Evolutionary conservation across 768 basidiomycete species (phyloP).

Genomic region (Tubosaeta sp.): DNA sequence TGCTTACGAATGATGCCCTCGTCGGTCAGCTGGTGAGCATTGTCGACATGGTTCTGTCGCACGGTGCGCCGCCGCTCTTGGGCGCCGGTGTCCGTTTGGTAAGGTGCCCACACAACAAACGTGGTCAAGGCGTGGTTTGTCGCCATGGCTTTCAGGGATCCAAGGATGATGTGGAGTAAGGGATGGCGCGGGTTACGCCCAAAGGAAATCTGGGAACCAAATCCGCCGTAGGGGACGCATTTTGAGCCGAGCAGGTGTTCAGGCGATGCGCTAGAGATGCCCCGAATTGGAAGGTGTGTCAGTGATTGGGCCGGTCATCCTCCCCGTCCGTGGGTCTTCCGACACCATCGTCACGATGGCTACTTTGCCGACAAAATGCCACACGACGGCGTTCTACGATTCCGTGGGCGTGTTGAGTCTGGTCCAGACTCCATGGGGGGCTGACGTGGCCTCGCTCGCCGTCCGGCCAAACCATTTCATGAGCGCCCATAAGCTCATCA

Average conservation of each 20-base stretch:
- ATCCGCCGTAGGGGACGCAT: neutral
- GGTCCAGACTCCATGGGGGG: constrained; percentile 50
- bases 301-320: neutral
- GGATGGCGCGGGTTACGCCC: neutral
- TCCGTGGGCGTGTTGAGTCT: constrained; percentile 28
- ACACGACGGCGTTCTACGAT: neutral
- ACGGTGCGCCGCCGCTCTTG: constrained; percentile 51
- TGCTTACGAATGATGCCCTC: constrained; percentile 50
- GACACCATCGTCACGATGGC: neutral
- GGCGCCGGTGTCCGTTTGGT: constrained; percentile 54
- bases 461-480: constrained; percentile 53
- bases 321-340: neutral
- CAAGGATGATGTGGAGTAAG: neutral
- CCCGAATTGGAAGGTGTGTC: constrained; percentile 9
- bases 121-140: constrained; percentile 13
- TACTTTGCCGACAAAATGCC: neutral
- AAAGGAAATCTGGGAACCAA: neutral
- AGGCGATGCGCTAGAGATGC: neutral
- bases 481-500: constrained; percentile 38
- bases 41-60: constrained; percentile 47
- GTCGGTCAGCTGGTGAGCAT: constrained; percentile 31
- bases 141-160: constrained; percentile 15
- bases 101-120: constrained; percentile 65
- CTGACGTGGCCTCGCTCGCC: constrained; percentile 33
- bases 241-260: neutral